These are phyloP conservation scores for Emmonsia crescens DNA, from an alignment of 2,329 filamentous ascomycete genomes.

Conservation along the genomic window DNA sequence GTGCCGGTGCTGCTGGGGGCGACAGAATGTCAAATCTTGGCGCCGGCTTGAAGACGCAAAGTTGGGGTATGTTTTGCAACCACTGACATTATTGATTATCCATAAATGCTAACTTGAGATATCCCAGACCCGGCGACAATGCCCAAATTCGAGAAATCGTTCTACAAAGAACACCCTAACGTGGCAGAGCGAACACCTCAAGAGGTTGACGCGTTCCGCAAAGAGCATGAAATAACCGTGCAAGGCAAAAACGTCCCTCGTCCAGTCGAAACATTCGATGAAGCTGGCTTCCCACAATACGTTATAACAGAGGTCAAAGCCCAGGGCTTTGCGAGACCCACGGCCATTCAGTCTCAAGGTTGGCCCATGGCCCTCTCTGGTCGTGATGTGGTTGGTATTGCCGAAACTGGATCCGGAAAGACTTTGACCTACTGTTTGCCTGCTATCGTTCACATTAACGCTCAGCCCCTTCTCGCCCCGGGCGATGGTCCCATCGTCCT, in stretches of 20 bases:
- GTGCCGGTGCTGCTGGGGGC: slow-evolving; percentile 46
- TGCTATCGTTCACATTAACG: slow-evolving; percentile 98
- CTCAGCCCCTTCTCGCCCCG: slow-evolving; percentile 86
- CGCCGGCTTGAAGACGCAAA: slow-evolving; percentile 72
- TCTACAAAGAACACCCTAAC: slow-evolving; percentile 89
- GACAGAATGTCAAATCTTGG: slow-evolving; percentile 93
- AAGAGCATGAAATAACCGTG: slow-evolving; percentile 72
- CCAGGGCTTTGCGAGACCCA: slow-evolving; percentile 87
- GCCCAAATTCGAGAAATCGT: slow-evolving; percentile 97
- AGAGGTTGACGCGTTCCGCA: slow-evolving; percentile 83
- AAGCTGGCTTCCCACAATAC: slow-evolving; percentile 92
- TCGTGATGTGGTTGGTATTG: slow-evolving; percentile 97
- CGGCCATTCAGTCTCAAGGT: slow-evolving; percentile 93
- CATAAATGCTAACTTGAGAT: slow-evolving; percentile 18
- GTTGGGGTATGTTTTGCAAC: slow-evolving; percentile 59
- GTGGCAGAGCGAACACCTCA: slow-evolving; percentile 62
- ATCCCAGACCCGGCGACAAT: slow-evolving; percentile 58
- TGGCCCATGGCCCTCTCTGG: slow-evolving; percentile 99
- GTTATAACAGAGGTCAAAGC: slow-evolving; percentile 98
- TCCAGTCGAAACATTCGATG: slow-evolving; percentile 93
- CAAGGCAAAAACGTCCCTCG: slow-evolving; percentile 73
- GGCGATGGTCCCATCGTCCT: slow-evolving; percentile 95
- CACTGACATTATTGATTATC: slow-evolving; percentile 6
- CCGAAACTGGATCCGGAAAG: slow-evolving; percentile 98
- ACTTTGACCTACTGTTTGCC: slow-evolving; percentile 96